A percentile compares a stretch with the other conserved stretches of the same genome.
These are phyloP conservation scores for Hypoxylon trugodes DNA, from an alignment of 495 filamentous ascomycete species.

Conservation along the genomic window DNA sequence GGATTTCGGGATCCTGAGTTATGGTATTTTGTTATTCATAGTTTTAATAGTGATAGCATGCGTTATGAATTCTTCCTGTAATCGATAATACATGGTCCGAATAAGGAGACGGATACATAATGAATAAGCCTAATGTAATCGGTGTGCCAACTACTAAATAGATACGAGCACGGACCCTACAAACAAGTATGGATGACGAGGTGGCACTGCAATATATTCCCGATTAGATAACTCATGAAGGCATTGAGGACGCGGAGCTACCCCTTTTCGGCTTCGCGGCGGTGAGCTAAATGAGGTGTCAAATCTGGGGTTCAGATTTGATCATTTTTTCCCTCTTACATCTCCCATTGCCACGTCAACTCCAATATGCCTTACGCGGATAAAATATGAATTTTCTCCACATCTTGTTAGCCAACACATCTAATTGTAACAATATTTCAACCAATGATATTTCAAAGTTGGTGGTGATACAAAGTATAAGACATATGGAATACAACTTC, in stretches of 20 bases:
- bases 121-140: not conserved
- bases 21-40: slow-evolving; percentile 1
- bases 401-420: slow-evolving; percentile 5
- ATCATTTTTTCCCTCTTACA: slow-evolving; percentile 5
- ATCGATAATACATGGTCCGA: not conserved
- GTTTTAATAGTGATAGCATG: not conserved
- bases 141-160: not conserved
- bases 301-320: too few species aligned
- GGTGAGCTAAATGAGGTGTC: not conserved
- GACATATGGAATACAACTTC: slow-evolving; percentile 3
- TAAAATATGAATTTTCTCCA: not conserved
- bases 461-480: slow-evolving; percentile 11
- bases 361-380: slow-evolving; percentile 1
- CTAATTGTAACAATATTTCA: slow-evolving; percentile 3
- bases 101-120: not conserved
- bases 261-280: not conserved
- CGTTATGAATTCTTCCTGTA: slow-evolving; percentile 1
- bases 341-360: not conserved
- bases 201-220: not conserved
- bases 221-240: not conserved
- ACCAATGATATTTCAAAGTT: not conserved
- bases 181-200: not conserved
- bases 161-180: not conserved
- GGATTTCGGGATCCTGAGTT: not conserved
- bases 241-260: not conserved